Percentiles rank a stretch among this genome's conserved stretches.
phyloP scores from a whole-genome alignment of 2,329 filamentous ascomycete genomes.

The Peltaster fructicola region DNA sequence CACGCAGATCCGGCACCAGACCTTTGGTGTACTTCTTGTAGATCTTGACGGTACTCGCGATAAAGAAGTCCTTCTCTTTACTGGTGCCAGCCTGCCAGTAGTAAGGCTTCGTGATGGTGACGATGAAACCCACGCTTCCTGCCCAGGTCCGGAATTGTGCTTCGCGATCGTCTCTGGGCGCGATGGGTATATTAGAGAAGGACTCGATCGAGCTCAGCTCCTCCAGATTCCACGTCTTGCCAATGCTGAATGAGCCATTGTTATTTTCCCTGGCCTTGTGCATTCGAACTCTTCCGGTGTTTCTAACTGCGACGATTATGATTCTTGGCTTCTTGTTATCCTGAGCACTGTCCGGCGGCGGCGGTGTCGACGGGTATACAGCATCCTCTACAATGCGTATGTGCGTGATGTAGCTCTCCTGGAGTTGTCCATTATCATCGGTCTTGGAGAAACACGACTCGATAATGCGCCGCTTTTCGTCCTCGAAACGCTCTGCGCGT shows the following conservation, averaged over 20 bases:
- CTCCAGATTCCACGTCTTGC: conserved; percentile 95
- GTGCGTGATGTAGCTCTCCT: conserved; percentile 96
- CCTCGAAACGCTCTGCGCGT: conserved; percentile 75
- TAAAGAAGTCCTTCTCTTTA: conserved; percentile 98
- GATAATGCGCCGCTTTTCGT: conserved; percentile 88
- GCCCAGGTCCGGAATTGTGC: conserved; percentile 56
- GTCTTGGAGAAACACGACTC: conserved; percentile 87
- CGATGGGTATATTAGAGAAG: conserved; percentile 35
- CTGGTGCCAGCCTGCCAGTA: conserved; percentile 89
- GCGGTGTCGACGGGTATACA: conserved; percentile 62
- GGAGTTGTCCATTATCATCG: conserved; percentile 65
- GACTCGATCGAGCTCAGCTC: conserved; percentile 73
- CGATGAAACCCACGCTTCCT: conserved; percentile 64
- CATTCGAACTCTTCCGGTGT: conserved; percentile 80
- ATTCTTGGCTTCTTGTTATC: conserved; percentile 73
- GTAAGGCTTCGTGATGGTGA: conserved; percentile 84
- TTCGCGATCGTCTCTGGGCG: conserved; percentile 40
- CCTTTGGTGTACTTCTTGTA: conserved; percentile 92
- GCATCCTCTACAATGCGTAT: conserved; percentile 81
- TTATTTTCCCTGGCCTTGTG: conserved; percentile 94
- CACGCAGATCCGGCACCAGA: conserved; percentile 56
- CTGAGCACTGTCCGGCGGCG: conserved; percentile 57
- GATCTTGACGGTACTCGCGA: conserved; percentile 89
- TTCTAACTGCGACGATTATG: conserved; percentile 84
- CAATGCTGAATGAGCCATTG: conserved; percentile 89